phyloP scores from a whole-genome alignment of 2,329 filamentous ascomycete species.

The Monosporascus sp. region DNA sequence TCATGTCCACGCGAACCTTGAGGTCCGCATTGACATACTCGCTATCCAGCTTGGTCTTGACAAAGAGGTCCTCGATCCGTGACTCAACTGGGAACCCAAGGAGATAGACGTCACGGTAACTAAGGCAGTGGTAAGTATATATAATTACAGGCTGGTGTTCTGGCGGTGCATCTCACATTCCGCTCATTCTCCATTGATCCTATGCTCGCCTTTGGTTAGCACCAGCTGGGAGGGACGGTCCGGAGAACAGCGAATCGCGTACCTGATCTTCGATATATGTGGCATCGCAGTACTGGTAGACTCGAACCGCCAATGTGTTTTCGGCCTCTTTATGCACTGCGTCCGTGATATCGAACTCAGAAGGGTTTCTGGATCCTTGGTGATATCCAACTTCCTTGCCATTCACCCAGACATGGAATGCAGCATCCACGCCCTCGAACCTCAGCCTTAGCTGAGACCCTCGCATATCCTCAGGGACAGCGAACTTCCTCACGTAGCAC shows the following conservation, averaged over 20 bases:
- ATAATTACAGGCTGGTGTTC: neutral
- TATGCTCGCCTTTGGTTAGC: conserved; percentile 13
- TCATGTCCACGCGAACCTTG: conserved; percentile 37
- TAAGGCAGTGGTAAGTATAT: conserved; percentile 20
- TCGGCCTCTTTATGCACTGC: conserved; percentile 32
- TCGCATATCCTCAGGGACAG: conserved; percentile 32
- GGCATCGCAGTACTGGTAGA: conserved; percentile 58
- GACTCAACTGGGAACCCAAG: conserved; percentile 47
- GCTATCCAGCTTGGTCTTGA: conserved; percentile 47
- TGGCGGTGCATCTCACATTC: conserved; percentile 30
- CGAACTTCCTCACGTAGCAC: conserved; percentile 47
- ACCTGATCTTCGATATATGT: conserved; percentile 55
- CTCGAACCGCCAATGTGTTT: conserved; percentile 50
- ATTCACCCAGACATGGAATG: conserved; percentile 59
- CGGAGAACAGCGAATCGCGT: neutral
- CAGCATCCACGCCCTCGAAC: conserved; percentile 59
- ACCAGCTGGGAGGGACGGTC: neutral
- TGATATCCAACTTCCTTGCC: conserved; percentile 54
- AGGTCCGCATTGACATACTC: conserved; percentile 47
- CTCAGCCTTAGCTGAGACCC: conserved; percentile 46
- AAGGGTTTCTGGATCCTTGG: conserved; percentile 56
- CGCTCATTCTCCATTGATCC: conserved; percentile 57
- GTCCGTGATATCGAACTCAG: conserved; percentile 55
- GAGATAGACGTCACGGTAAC: conserved; percentile 52
- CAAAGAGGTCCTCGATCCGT: conserved; percentile 52